Evolutionary conservation across 164 flowering plant genomes (phyloP).

Genomic region (Amborella trichopoda): DNA sequence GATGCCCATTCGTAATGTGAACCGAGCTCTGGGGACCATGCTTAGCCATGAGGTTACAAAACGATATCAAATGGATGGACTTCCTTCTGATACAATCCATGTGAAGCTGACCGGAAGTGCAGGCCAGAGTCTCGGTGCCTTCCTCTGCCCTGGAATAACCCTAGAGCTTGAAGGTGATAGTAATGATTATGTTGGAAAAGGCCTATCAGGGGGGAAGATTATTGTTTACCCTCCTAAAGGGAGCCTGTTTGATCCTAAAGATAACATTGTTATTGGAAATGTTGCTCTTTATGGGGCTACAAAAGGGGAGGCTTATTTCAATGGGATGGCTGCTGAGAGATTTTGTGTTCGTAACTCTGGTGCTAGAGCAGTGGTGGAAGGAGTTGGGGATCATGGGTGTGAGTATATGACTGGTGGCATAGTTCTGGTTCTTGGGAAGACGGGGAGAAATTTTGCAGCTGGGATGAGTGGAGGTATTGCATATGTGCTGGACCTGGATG

Average conservation of each 20-base stretch:
- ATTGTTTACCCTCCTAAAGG: constrained; percentile 87
- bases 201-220: constrained; percentile 94
- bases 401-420: constrained; percentile 99
- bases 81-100: constrained; percentile 85
- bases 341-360: constrained; percentile 99
- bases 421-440: constrained; percentile 88
- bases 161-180: constrained; percentile 99
- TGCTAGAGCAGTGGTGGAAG: constrained; percentile 93
- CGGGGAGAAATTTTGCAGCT: constrained; percentile 98
- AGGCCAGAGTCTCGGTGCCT: constrained; percentile 98
- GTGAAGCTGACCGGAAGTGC: constrained; percentile 89
- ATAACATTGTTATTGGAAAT: constrained; percentile 94
- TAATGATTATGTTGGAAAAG: constrained; percentile 99
- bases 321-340: constrained; percentile 99
- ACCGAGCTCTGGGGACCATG: constrained; percentile 99
- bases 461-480: constrained; percentile 99
- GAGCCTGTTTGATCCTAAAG: constrained; percentile 90
- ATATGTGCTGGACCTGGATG: constrained; percentile 83
- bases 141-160: constrained; percentile 83
- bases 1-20: constrained; percentile 60
- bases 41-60: constrained; percentile 97
- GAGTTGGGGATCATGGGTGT: constrained; percentile 99
- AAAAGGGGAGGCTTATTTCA: constrained; percentile 91
- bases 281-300: constrained; percentile 99
- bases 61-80: constrained; percentile 65